These are phyloP conservation scores for Emydomyces testavorans DNA, from an alignment of 2,329 filamentous ascomycete genomes.

Conservation along the genomic window DNA sequence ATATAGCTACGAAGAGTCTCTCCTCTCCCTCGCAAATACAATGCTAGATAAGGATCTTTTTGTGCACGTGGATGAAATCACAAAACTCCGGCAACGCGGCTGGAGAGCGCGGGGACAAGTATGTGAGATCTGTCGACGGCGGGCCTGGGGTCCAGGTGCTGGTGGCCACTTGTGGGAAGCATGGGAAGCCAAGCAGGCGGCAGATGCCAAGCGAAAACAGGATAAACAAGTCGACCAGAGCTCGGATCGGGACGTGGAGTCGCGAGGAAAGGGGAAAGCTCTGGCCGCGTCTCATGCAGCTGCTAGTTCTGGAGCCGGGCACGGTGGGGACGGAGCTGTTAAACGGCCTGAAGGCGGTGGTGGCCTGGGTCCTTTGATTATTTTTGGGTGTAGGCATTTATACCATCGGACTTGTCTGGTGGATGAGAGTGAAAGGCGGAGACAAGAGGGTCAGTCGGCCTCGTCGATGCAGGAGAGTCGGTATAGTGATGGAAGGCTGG, in stretches of 20 bases:
- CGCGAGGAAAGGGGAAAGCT: conserved; percentile 32
- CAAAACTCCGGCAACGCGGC: conserved; percentile 64
- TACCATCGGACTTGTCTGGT: conserved; percentile 39
- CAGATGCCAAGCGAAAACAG: conserved; percentile 24
- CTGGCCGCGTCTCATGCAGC: conserved; percentile 18
- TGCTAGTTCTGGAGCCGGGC: conserved; percentile 9
- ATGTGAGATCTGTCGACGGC: conserved; percentile 72
- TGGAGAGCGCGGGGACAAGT: conserved; percentile 80
- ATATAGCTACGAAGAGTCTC: conserved; percentile 87
- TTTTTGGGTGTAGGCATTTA: conserved; percentile 41
- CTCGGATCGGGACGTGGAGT: conserved; percentile 20
- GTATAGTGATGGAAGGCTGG: conserved; percentile 16
- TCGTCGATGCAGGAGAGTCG: background rate
- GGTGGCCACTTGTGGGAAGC: conserved; percentile 65
- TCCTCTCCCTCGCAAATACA: conserved; percentile 71
- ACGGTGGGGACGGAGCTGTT: background rate
- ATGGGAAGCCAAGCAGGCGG: conserved; percentile 54
- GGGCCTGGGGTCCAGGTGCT: conserved; percentile 82
- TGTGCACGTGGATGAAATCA: conserved; percentile 63
- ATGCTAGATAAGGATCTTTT: conserved; percentile 85
- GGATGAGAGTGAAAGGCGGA: conserved; percentile 8
- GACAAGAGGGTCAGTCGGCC: background rate
- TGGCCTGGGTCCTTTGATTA: conserved; percentile 27
- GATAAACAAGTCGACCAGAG: conserved; percentile 23
- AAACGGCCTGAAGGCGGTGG: conserved; percentile 7